Evolutionary conservation across 2,329 filamentous ascomycete species (phyloP), one percentile per base, ranked within the genome.

Genomic region (Claviceps sp.): DNA sequence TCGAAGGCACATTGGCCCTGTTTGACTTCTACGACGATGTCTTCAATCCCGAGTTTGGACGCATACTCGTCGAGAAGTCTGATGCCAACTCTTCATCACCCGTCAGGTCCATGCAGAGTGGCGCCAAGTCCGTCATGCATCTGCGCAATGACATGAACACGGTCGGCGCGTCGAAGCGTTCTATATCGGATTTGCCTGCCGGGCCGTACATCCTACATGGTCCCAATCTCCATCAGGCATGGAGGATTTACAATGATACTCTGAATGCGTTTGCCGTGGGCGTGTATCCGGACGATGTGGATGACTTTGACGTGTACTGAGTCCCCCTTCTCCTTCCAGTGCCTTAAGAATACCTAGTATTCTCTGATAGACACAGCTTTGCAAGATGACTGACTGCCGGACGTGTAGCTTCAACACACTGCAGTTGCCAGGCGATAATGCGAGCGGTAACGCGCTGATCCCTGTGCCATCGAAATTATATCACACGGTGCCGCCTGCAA

Each of bases 171-270:
- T 45, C 53, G 30, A 48, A 58, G 18, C 52, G 51, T 20, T 54
- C 56, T 4, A 13, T 62, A 0, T 52, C 52, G 0, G 53, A 62
- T 7, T 52, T 71, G 22, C 67, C 69, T 0, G 70, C 69, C 1
- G 69, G 69, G 0, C 69, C 69, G 2, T 71, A 71, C 51, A 69
- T 71, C 24, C 57, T 71, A 1, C 64, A 70, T 42, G 69, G 69
- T 0, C 67, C 67, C 2, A 69, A 71, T 11, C 57, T 71, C 1
- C 63, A 71, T 38, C 69, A 70, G 46, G 69, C 69, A 4, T 71
- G 68, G 66, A 63, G 63, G 30, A 49, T 71, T n/a, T 71, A 71
- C 38, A 64, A 67, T 9, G 69, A 71, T 48, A 57, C 61, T 0
- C 51, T 65, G 4, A 63, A 62, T 2, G 67, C 68, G 0, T 71